phyloP scores from a whole-genome alignment of 345 rosid species.

The Toxicodendron radicans region DNA sequence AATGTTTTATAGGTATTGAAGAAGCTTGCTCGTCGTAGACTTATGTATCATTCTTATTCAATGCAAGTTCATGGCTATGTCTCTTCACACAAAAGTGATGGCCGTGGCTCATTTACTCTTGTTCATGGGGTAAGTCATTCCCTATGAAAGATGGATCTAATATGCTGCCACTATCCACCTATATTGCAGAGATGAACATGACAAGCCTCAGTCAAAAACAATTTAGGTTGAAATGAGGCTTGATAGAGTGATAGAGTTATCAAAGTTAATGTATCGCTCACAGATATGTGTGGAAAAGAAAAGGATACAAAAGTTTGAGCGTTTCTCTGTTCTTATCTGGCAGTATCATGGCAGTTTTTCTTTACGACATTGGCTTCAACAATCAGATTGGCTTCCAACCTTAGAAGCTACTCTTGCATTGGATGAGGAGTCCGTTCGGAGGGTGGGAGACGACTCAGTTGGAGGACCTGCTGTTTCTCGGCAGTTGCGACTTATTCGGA shows the following conservation, averaged over 20 bases:
- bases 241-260: background rate
- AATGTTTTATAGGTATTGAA: constrained; percentile 64
- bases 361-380: constrained; percentile 93
- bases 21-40: constrained; percentile 72
- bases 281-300: background rate
- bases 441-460: constrained; percentile 88
- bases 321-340: constrained; percentile 12
- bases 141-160: background rate
- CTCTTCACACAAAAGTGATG: constrained; percentile 42
- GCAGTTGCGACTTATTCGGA: constrained; percentile 73
- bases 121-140: constrained; percentile 73
- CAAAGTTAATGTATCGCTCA: background rate
- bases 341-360: constrained; percentile 97
- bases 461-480: constrained; percentile 98
- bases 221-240: background rate
- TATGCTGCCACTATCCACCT: background rate
- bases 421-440: constrained; percentile 85
- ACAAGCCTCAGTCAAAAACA: background rate
- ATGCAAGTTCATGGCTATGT: constrained; percentile 91
- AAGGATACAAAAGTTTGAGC: background rate
- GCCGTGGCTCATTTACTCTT: constrained; percentile 55
- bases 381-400: constrained; percentile 93
- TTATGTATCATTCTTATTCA: constrained; percentile 88
- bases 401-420: constrained; percentile 90
- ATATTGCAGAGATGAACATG: background rate